Evolutionary conservation across 148 eudicot genomes (phyloP), one percentile per base, ranked within the genome.

Genomic region (Chenopodium album): DNA sequence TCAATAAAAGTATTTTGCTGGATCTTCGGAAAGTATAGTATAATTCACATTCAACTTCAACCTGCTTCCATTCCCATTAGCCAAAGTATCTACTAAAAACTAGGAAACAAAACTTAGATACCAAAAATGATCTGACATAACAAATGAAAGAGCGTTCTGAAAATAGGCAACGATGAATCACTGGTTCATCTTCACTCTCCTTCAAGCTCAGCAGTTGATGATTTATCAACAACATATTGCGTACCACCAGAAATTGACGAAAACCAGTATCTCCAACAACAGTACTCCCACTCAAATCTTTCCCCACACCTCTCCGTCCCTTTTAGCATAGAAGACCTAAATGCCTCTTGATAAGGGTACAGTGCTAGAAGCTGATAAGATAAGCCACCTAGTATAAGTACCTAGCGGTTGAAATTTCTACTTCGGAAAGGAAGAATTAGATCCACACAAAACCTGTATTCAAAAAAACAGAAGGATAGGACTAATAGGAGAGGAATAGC

Each of bases 241-340:
- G 4, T 12, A 59, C 63, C 4, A 59, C 63, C 19, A 4, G 22
- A 59, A 59, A 4, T 0, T 59, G 63, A 19, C 22, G 1, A 19
- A 46, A 47, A n/a, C 77, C 22, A 75, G 77, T 37, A 32, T 59
- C 79, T 37, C 48, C 54, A 71, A 54, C 47, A 37, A 23, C 65
- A 70, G 48, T 22, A 37, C 50, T 50, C 47, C n/a, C 26, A 47
- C 62, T 46, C 16, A 54, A 13, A 19, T 23, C 41, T 50, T 6
- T 10, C 26, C 31, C 20, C 13, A 76, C 44, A 59, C 50, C 44
- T 71, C 41, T 17, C 44, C 44, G 50, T 22, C 75, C 28, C 46
- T 71, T 19, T 17, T 44, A 59, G 63, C 22, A 59, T 0, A 14
- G 63, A 59, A 16, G 22, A 59, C 54, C 22, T 59, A 12, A 19